phyloP scores from a whole-genome alignment of 495 filamentous ascomycete species.

The Tuber microsphaerosporum region DNA sequence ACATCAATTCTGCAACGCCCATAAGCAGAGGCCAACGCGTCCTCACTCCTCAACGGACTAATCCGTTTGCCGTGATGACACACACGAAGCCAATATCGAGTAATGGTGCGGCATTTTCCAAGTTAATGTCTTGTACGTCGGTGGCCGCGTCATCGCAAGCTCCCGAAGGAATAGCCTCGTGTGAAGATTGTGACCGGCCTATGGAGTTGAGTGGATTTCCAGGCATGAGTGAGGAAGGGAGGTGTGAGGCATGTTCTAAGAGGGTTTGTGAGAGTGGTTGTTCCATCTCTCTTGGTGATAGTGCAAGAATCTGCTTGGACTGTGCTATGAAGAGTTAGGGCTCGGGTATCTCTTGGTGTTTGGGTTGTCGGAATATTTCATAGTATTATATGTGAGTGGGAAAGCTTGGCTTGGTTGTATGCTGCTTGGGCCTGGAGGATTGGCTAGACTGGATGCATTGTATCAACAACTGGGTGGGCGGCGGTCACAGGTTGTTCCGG shows the following conservation, averaged over 20 bases:
- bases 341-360: not conserved
- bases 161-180: slow-evolving; percentile 11
- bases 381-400: not conserved
- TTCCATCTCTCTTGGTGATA: slow-evolving; percentile 21
- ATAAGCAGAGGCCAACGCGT: not conserved
- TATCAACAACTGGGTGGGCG: not conserved
- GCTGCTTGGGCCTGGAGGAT: not conserved
- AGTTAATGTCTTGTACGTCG: slow-evolving; percentile 19
- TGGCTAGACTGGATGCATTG: not conserved
- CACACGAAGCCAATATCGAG: slow-evolving; percentile 24
- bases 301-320: slow-evolving; percentile 26
- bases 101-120: slow-evolving; percentile 13
- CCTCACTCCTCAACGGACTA: slow-evolving; percentile 6
- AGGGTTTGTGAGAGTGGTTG: slow-evolving; percentile 31
- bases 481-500: not conserved
- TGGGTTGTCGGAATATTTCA: not conserved
- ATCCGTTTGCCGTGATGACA: slow-evolving; percentile 29
- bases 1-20: not conserved
- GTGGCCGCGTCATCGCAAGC: slow-evolving; percentile 14
- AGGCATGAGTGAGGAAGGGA: slow-evolving; percentile 16
- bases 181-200: slow-evolving; percentile 32
- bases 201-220: slow-evolving; percentile 20
- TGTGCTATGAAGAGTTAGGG: slow-evolving; percentile 31
- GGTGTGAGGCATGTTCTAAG: slow-evolving; percentile 22
- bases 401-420: slow-evolving; percentile 2